phyloP scores from a whole-genome alignment of 768 basidiomycete species.

The Mycena amicta region DNA sequence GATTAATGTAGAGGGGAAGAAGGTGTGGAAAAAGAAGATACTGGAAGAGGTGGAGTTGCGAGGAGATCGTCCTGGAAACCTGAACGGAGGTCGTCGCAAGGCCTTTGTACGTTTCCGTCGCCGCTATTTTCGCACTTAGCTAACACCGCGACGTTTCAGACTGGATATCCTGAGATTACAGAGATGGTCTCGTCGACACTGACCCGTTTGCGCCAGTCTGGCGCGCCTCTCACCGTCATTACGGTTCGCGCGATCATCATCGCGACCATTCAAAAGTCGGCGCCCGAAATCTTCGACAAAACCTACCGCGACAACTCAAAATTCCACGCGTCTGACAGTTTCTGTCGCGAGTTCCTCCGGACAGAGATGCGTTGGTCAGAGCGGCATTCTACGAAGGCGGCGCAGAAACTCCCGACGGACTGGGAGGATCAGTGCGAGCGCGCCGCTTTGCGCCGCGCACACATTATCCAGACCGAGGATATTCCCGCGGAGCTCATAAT shows the following conservation, averaged over 20 bases:
- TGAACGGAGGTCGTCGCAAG: no score
- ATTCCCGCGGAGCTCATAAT: constrained; percentile 1
- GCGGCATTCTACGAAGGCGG: constrained; percentile 28
- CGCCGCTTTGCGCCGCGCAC: constrained; percentile 2
- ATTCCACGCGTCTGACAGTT: constrained; percentile 28
- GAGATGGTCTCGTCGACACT: not conserved
- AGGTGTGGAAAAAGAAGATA: not conserved
- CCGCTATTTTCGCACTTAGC: not conserved
- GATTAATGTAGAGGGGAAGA: not conserved
- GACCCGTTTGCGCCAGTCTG: not conserved
- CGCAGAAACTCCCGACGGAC: constrained; percentile 34
- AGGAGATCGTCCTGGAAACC: not conserved
- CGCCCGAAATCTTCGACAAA: constrained; percentile 10
- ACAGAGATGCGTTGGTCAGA: constrained; percentile 11
- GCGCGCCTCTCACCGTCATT: not conserved
- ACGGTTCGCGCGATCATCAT: not conserved
- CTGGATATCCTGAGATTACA: not conserved
- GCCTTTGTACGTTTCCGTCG: not conserved
- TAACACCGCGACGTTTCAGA: not conserved
- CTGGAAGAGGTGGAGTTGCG: not conserved
- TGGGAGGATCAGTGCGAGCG: constrained; percentile 2
- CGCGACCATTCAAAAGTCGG: not conserved
- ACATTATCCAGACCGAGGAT: not conserved
- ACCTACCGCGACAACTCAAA: constrained; percentile 12
- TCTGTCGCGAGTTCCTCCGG: constrained; percentile 25